Evolutionary conservation across 139 green algal species (phyloP), one percentile per base, ranked within the genome.

Genomic region (Zygnema circumcarinatum): DNA sequence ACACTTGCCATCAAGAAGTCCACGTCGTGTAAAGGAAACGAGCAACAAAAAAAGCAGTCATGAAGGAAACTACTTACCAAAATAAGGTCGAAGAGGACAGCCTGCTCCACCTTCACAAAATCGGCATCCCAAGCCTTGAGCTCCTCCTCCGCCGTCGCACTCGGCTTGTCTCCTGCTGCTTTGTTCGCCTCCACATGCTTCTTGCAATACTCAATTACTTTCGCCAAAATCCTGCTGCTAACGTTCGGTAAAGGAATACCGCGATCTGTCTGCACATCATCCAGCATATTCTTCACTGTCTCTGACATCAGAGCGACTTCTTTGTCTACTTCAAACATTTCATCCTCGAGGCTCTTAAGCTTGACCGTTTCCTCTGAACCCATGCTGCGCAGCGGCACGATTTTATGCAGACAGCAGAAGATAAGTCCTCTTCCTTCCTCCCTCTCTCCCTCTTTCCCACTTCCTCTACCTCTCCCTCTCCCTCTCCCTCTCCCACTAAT

Each of bases 31-130:
- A n/a, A n/a, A n/a, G n/a, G n/a, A n/a, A n/a, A n/a, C n/a, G 47
- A 62, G 47, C 47, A 62, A 16, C 7, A 62, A 62, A 62, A 62
- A 25, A 62, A 16, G 16, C 47, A 62, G 16, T 25, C 7, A 62
- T 62, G 16, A 62, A 62, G 47, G 16, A 62, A 62, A 62, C 7
- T 25, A 62, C 73, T 89, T 85, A 93, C 90, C 74, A 99, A 81
- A 74, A 99, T 99, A n/a, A 99, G 93, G 87, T 99, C 96, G 79
- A 99, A 99, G 22, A 99, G 93, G 1, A 95, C 97, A 0, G 89
- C 92, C 80, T 99, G 96, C 87, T 99, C 97, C n/a, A 99, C 95
- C 84, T 98, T 98, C 42, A 97, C 94, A 78, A 99, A 99, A 76
- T 98, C 96, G 1, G 89, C 91, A 88, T 99, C 96, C 94, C 95